Percentiles rank a stretch among this genome's conserved stretches.
Conservation (phyloP, 306 rosid species). For the Quercus bicolor region DNA sequence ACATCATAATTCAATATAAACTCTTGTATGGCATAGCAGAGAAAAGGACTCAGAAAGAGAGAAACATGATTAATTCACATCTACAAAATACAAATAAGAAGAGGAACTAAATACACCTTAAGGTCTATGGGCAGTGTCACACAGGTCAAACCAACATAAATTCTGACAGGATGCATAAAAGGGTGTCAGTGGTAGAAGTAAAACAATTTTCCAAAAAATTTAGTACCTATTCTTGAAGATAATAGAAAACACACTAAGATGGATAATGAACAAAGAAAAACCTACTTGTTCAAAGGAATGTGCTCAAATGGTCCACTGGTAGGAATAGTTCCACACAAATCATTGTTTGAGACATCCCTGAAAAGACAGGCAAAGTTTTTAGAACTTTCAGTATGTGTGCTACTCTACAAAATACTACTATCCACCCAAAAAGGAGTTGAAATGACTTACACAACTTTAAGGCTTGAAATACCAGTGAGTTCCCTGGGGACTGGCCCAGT, state of each 20-base stretch:
- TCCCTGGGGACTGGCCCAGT: slow-evolving; percentile 83
- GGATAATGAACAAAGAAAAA: not conserved
- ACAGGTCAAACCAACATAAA: slow-evolving; percentile 3
- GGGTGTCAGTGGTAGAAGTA: not conserved
- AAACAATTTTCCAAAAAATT: too few species aligned
- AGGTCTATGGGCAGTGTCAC: not conserved
- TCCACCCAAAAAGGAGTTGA: slow-evolving; percentile 5
- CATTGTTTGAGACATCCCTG: slow-evolving; percentile 91
- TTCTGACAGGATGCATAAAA: not conserved
- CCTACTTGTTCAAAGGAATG: slow-evolving; percentile 81
- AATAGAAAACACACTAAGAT: not conserved
- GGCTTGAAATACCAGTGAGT: slow-evolving; percentile 64
- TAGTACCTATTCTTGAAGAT: not conserved
- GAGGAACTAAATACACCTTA: not conserved
- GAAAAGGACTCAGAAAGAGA: not conserved
- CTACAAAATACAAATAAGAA: not conserved
- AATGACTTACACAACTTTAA: slow-evolving; percentile 88
- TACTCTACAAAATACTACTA: not conserved
- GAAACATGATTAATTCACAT: not conserved
- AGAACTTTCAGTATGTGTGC: not conserved
- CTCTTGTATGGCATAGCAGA: not conserved
- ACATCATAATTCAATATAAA: not conserved
- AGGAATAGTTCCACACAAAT: slow-evolving; percentile 91
- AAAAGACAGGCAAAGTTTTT: slow-evolving; percentile 19
- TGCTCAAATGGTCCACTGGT: slow-evolving; percentile 87